Percentiles rank a stretch among this genome's conserved stretches.
phyloP scores from a whole-genome alignment of 2,329 filamentous ascomycete species.

The Xylariales sp. region DNA sequence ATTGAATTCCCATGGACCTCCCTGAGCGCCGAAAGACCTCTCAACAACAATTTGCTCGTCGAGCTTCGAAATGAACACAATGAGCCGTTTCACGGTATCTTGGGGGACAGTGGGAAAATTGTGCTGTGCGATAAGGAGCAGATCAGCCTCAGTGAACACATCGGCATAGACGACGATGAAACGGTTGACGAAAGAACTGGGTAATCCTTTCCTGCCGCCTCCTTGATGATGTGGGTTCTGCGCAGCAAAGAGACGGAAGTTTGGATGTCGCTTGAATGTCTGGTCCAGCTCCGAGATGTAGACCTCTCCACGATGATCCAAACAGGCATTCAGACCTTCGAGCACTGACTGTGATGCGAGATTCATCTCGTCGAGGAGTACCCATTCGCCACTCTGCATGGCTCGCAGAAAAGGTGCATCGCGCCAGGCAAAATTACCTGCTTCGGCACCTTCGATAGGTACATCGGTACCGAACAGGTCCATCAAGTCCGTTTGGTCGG shows the following conservation, averaged over 20 bases:
- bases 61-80: conserved; percentile 75
- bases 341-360: conserved; percentile 93
- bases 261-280: conserved; percentile 81
- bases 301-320: conserved; percentile 93
- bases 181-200: conserved; percentile 93
- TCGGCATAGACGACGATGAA: conserved; percentile 98
- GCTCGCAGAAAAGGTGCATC: conserved; percentile 93
- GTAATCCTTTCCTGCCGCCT: conserved; percentile 88
- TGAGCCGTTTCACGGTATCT: conserved; percentile 60
- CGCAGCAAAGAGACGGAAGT: conserved; percentile 93
- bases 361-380: conserved; percentile 97
- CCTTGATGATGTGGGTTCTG: conserved; percentile 98
- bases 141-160: conserved; percentile 74
- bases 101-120: conserved; percentile 63
- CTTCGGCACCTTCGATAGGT: conserved; percentile 85
- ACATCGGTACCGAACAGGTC: conserved; percentile 97
- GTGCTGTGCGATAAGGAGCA: conserved; percentile 74
- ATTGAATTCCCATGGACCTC: conserved; percentile 93
- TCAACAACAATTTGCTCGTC: conserved; percentile 64
- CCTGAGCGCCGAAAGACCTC: conserved; percentile 55
- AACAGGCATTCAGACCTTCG: conserved; percentile 91
- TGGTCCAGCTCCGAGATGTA: conserved; percentile 95
- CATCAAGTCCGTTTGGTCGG: conserved; percentile 96
- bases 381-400: conserved; percentile 97
- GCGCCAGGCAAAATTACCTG: conserved; percentile 90